phyloP scores from a whole-genome alignment of 2,329 filamentous ascomycete species.

The Penicillium vulpinum region DNA sequence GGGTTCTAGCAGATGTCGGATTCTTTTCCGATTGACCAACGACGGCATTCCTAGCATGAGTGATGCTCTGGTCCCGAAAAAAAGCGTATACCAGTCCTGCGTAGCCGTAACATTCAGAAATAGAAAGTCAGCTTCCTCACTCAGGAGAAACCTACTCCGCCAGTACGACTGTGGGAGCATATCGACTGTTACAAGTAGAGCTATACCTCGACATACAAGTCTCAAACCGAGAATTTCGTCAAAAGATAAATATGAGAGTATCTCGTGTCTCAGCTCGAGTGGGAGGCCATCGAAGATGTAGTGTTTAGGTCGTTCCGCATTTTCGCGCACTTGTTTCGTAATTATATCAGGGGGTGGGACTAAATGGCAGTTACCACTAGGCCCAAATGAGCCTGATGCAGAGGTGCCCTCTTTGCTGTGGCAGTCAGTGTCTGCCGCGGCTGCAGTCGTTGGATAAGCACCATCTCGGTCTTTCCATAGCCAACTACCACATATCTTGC shows the following conservation, averaged over 20 bases:
- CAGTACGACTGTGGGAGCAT: neutral
- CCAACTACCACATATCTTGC: neutral
- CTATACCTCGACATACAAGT: neutral
- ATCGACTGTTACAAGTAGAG: neutral
- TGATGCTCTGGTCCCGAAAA: neutral
- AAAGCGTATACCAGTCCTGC: neutral
- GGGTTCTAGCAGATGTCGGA: neutral
- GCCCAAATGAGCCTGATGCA: neutral
- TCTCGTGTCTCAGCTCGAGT: neutral
- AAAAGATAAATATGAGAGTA: neutral
- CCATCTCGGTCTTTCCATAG: neutral
- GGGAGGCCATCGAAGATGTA: neutral
- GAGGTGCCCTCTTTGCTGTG: neutral
- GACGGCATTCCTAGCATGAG: neutral
- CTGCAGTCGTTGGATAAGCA: neutral
- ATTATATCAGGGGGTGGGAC: neutral
- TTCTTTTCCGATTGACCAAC: neutral
- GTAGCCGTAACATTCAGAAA: neutral
- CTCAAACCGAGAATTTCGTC: neutral
- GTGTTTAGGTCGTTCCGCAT: neutral
- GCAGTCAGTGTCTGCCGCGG: neutral
- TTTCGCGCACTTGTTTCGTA: neutral
- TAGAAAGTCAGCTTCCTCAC: neutral
- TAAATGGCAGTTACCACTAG: neutral
- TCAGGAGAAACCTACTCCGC: neutral